Conservation (phyloP, 148 eudicot genomes). For the Heliosperma pusillum region DNA sequence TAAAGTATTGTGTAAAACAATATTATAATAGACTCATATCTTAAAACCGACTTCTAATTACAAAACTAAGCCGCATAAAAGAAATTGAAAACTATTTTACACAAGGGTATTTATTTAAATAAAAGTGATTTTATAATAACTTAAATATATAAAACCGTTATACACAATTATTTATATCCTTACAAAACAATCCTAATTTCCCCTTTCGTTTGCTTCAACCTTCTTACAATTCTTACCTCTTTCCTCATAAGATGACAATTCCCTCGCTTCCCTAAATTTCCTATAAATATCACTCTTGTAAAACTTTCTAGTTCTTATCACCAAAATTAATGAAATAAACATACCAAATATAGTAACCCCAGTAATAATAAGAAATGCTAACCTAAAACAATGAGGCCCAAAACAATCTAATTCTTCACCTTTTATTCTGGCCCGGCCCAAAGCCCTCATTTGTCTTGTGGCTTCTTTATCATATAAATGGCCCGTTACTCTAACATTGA, state of each 20-base stretch:
- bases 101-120: too few relatives aligned
- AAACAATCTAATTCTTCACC: slow-evolving; percentile 29
- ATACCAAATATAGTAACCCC: slow-evolving; percentile 31
- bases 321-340: slow-evolving; percentile 37
- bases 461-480: slow-evolving; percentile 37
- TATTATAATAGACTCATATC: too few relatives aligned
- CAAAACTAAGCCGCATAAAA: too few relatives aligned
- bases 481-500: slow-evolving; percentile 37
- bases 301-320: slow-evolving; percentile 35
- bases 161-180: neutral
- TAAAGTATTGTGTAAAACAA: too few relatives aligned
- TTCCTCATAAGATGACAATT: neutral
- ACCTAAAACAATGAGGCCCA: slow-evolving; percentile 31
- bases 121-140: neutral
- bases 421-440: slow-evolving; percentile 17
- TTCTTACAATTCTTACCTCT: slow-evolving; percentile 4
- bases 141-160: neutral
- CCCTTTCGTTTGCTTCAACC: neutral
- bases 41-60: too few relatives aligned
- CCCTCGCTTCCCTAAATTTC: slow-evolving; percentile 32
- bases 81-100: too few relatives aligned
- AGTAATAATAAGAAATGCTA: slow-evolving; percentile 39
- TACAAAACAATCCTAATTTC: neutral
- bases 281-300: slow-evolving; percentile 41
- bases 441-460: slow-evolving; percentile 15